Evolutionary conservation across 768 basidiomycete species (phyloP), one percentile per base, ranked within the genome.

Genomic region (Suillus hirtellus): DNA sequence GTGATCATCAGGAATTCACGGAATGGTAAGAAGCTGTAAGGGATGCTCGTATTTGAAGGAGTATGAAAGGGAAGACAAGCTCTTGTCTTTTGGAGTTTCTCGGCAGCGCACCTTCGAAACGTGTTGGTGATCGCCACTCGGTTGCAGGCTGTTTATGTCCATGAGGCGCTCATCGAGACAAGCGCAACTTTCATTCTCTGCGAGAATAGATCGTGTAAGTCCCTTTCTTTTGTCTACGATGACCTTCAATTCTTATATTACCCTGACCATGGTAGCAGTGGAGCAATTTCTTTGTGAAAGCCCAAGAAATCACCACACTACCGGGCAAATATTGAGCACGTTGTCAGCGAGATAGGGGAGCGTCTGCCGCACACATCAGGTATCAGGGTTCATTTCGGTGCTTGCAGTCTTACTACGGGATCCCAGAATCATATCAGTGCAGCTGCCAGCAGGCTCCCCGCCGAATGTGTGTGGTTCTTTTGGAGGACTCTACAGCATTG

Each of bases 1-100:
- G 53, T 59, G n/a, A 72, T 63, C 64, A 69, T 70, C 56, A 50
- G 9, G 63, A n/a, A 42, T 40, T 10, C 9, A 40, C 17, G 1
- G 56, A 17, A 27, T 40, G 24, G 17, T 27, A 24, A 11, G 17
- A 2, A 19, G 24, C 24, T 27, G 38, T 9, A 27, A 17, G 38
- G 24, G 21, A 27, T 58, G 7, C 12, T 40, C 10, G 17, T 19
- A 42, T 40, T 58, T 58, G 55, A 19, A 19, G 24, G 38, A 9
- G 31, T 53, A 53, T 27, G n/a, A 58, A 58, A 27, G 38, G 56
- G 17, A 58, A 31, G 38, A 11, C 10, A 27, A 27, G 12, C 7
- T 42, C 27, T 24, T 11, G 2, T 34, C 27, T 52, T 53, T n/a
- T 53, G 52, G 38, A 27, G 24, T 19, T 58, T 38, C 56, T 42